phyloP scores from a whole-genome alignment of 495 filamentous ascomycete species.

The Hamigera avellanea region DNA sequence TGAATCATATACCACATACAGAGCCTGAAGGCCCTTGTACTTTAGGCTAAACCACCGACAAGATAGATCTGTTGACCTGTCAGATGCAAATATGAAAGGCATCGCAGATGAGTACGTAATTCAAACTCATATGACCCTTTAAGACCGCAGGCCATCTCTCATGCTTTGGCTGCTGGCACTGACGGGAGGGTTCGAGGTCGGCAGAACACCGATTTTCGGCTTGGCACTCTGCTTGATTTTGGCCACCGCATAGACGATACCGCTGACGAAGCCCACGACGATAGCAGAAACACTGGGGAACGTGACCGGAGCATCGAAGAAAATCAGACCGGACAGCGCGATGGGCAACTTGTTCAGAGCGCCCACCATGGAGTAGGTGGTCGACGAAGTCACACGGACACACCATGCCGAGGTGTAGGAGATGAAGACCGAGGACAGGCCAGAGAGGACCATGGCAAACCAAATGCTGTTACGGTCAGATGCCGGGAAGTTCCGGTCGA shows the following conservation, averaged over 20 bases:
- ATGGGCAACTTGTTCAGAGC: constrained; percentile 96
- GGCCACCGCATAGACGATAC: constrained; percentile 83
- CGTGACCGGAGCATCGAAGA: constrained; percentile 93
- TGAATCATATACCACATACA: too few relatives aligned
- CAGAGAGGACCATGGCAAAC: constrained; percentile 87
- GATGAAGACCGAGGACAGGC: constrained; percentile 90
- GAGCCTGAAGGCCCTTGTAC: too few relatives aligned
- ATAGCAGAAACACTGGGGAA: constrained; percentile 86
- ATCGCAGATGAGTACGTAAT: too few relatives aligned
- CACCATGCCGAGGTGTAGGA: constrained; percentile 98
- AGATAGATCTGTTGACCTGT: too few relatives aligned
- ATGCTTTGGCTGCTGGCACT: constrained; percentile 90
- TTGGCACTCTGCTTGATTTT: constrained; percentile 76
- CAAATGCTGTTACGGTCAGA: constrained; percentile 64
- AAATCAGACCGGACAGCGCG: constrained; percentile 78
- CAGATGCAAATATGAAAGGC: too few relatives aligned
- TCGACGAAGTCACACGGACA: constrained; percentile 90
- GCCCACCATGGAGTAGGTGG: constrained; percentile 97
- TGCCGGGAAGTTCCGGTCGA: constrained; percentile 76
- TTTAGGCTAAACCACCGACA: too few relatives aligned
- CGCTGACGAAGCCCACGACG: constrained; percentile 76
- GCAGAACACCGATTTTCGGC: constrained; percentile 49
- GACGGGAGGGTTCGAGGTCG: constrained; percentile 55
- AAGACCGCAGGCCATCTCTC: constrained; percentile 65
- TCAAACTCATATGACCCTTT: constrained; percentile 3